Base-by-base conservation (phyloP, 2,329 filamentous ascomycete species). In the Zasmidium angulare region DNA sequence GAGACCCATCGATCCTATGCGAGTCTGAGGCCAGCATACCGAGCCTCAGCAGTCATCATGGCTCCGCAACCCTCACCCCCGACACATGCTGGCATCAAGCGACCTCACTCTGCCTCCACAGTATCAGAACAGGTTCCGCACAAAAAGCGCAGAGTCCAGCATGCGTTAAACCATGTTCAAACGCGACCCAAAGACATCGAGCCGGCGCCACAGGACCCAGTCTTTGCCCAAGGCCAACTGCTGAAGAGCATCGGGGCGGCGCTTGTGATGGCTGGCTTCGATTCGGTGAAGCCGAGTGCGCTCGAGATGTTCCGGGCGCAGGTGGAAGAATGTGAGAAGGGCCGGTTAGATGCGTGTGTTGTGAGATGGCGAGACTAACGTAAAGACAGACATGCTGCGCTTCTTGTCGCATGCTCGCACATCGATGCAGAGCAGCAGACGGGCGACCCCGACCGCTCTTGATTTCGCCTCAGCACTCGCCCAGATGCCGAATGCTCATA, bases 401-500 rank as follows among this genome's bases (percentile, higher is more conserved):
- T 80, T 87, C 62, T 76, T 83, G 40, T 76, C 77, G 26, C 77
- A 81, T 60, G 79, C 85, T 31, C 81, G 81, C 46, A 77, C 79
- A 50, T 85, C 84, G 4, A 88, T 88, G 86, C 72, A 78, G 46
- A 78, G 79, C 48, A 78, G 78, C 53, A 80, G 86, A 50, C 81
- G 86, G 53, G 79, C 76, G 10, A 77, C 79, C 49, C 82, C 84
- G 1, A 81, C 85, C 21, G 81, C 85, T 0, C 77, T 81, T 62
- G 86, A 88, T 71, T 87, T 87, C 70, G 79, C 83, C 58, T 74
- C 76, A 56, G 81, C 81, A 10, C 77, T 84, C 52, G 75, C 80
- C 40, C 60, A 61, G 4, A 70, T 59, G 63, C 68, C 64, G 75
- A 74, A 61, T 62, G 69, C 56, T 70, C 73, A 58, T 14, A 69